phyloP scores from a whole-genome alignment of 176 grass and related monocot genomes.

The Thinopyrum elongatum region DNA sequence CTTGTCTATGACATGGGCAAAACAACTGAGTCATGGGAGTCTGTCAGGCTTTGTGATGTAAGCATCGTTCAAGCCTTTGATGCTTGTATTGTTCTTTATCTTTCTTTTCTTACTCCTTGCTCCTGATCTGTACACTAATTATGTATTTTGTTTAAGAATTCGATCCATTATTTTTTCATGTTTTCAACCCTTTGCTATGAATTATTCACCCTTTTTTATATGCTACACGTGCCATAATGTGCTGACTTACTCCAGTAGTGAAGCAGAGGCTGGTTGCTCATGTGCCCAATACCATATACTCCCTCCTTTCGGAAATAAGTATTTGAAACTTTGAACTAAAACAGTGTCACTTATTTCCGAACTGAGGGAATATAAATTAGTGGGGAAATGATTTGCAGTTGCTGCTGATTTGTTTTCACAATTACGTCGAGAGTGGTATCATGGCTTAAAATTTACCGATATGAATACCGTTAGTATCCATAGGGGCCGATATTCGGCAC shows the following conservation, averaged over 20 bases:
- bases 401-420: neutral
- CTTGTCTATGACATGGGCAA: conserved; percentile 85
- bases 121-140: neutral
- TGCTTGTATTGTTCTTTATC: conserved; percentile 16
- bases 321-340: too few relatives aligned
- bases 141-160: neutral
- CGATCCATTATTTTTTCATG: neutral
- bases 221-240: neutral
- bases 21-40: conserved; percentile 68
- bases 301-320: too few relatives aligned
- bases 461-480: neutral
- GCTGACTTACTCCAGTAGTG: neutral
- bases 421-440: neutral
- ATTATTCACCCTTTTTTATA: neutral
- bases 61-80: conserved; percentile 20
- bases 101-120: neutral
- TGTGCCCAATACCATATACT: conserved; percentile 3
- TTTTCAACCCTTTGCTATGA: neutral
- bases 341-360: too few relatives aligned
- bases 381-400: neutral
- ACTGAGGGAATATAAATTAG: neutral
- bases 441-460: neutral
- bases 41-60: conserved; percentile 80
- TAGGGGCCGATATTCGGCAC: neutral
- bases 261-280: neutral